These are phyloP conservation scores for Penicillium nucicola DNA, from an alignment of 495 filamentous ascomycete species.

Conservation along the genomic window DNA sequence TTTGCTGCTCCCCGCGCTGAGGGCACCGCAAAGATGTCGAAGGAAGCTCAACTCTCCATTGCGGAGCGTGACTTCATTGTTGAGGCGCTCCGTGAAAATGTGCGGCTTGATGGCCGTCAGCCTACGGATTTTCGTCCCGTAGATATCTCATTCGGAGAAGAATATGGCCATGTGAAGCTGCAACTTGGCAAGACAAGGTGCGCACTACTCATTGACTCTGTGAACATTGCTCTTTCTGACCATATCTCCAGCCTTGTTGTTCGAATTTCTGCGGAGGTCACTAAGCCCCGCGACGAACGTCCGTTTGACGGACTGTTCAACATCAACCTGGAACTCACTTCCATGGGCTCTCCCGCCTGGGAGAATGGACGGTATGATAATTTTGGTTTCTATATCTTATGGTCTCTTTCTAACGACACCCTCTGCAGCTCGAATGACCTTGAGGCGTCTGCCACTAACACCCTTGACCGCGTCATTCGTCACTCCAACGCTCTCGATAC, in stretches of 20 bases:
- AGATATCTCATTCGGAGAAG: constrained; percentile 77
- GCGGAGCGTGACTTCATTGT: constrained; percentile 75
- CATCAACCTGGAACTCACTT: constrained; percentile 83
- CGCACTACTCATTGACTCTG: background rate
- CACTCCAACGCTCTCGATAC: constrained; percentile 89
- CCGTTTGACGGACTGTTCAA: constrained; percentile 93
- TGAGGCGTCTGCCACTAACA: constrained; percentile 78
- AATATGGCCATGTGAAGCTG: constrained; percentile 89
- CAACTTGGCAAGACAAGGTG: constrained; percentile 88
- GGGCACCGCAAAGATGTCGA: constrained; percentile 64
- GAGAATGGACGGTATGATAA: constrained; percentile 70
- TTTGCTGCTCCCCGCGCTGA: constrained; percentile 20
- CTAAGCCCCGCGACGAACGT: constrained; percentile 77
- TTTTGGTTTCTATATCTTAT: background rate
- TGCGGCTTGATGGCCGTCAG: constrained; percentile 78
- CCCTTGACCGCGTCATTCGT: constrained; percentile 90
- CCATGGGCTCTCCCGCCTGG: constrained; percentile 90
- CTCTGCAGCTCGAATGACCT: constrained; percentile 61
- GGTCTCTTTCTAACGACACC: constrained; percentile 2
- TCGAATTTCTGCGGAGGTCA: constrained; percentile 83
- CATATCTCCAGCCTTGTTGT: constrained; percentile 63
- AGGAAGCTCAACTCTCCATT: constrained; percentile 79
- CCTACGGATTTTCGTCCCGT: constrained; percentile 75
- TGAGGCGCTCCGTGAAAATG: constrained; percentile 69
- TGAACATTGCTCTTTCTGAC: constrained; percentile 3